Percentiles rank a stretch among this genome's conserved stretches.
These are phyloP conservation scores for Mycena filopes DNA, from an alignment of 768 basidiomycete species.

Conservation along the genomic window DNA sequence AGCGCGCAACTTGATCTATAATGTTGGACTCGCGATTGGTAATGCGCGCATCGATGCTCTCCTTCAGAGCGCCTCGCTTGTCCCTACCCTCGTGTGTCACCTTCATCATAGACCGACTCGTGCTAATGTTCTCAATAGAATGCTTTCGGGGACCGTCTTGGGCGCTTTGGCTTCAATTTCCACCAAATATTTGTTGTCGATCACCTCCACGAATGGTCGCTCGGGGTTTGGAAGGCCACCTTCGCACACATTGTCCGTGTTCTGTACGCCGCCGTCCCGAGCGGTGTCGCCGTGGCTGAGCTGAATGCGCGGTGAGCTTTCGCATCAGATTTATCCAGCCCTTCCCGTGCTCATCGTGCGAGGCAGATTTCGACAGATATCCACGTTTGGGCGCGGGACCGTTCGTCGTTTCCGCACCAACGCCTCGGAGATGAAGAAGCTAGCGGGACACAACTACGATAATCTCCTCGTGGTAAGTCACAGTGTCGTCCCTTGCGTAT, in stretches of 20 bases:
- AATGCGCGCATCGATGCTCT: background rate
- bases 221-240: conserved; percentile 46
- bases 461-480: conserved; percentile 40
- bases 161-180: conserved; percentile 33
- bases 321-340: no score
- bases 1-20: background rate
- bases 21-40: background rate
- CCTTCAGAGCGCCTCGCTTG: background rate
- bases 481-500: conserved; percentile 39
- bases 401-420: conserved; percentile 45
- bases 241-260: conserved; percentile 45
- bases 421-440: conserved; percentile 41
- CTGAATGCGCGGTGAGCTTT: no score
- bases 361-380: conserved; percentile 13
- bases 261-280: conserved; percentile 9
- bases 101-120: background rate
- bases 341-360: no score
- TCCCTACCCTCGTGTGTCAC: background rate
- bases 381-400: conserved; percentile 34
- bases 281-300: no score
- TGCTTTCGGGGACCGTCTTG: conserved; percentile 36
- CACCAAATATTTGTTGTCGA: conserved; percentile 40
- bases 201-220: conserved; percentile 47
- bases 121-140: conserved; percentile 33
- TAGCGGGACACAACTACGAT: conserved; percentile 47